phyloP scores from a whole-genome alignment of 148 eudicot genomes.

The Spergularia bocconei region DNA sequence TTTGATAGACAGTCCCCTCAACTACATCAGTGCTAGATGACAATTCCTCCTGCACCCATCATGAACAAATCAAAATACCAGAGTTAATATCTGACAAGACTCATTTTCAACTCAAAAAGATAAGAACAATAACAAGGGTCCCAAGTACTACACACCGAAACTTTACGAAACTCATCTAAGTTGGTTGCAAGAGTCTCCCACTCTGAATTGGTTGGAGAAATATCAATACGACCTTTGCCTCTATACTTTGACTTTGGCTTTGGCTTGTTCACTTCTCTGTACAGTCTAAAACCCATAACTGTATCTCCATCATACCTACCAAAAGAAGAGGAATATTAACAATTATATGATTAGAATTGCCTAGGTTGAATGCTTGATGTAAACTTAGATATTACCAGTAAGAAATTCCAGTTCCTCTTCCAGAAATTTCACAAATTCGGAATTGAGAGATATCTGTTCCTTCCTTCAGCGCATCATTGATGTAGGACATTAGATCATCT shows the following conservation, averaged over 20 bases:
- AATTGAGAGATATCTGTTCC: conserved; percentile 53
- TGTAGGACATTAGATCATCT: conserved; percentile 53
- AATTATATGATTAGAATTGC: neutral
- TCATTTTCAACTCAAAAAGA: conserved; percentile 7
- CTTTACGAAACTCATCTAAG: conserved; percentile 71
- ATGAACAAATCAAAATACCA: conserved; percentile 14
- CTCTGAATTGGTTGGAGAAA: conserved; percentile 29
- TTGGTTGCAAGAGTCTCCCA: conserved; percentile 94
- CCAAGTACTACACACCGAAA: conserved; percentile 48
- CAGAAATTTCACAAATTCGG: conserved; percentile 59
- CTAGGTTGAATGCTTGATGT: neutral
- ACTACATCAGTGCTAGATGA: conserved; percentile 50
- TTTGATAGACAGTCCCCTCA: conserved; percentile 57
- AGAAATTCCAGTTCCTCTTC: conserved; percentile 42
- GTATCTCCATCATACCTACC: conserved; percentile 80
- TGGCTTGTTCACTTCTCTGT: conserved; percentile 57
- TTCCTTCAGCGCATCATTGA: conserved; percentile 60
- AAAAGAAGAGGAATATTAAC: conserved; percentile 16
- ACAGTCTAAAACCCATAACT: conserved; percentile 67
- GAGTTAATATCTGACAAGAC: conserved; percentile 6
- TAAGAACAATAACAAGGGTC: neutral
- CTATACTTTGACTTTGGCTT: conserved; percentile 34
- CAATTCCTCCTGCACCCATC: conserved; percentile 51
- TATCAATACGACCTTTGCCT: conserved; percentile 30
- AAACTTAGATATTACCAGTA: conserved; percentile 51